These are phyloP conservation scores for Paramecium biaurelia DNA, from an alignment of 73 alveolate genomes.

Conservation along the genomic window DNA sequence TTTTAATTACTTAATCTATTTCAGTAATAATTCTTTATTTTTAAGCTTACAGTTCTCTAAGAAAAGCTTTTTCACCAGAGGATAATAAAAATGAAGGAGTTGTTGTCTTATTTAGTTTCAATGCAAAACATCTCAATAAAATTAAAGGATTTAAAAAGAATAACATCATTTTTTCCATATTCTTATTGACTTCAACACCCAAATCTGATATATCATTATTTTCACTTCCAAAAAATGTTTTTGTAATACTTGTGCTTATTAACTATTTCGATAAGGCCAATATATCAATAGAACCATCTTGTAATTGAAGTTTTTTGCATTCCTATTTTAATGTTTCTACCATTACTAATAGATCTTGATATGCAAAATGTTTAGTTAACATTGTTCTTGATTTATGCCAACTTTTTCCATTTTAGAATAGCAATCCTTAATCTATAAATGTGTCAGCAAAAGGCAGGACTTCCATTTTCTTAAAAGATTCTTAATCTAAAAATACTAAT, in stretches of 20 bases:
- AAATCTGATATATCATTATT: neutral
- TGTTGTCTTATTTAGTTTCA: neutral
- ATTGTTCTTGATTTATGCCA: conserved; percentile 1
- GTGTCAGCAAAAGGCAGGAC: conserved; percentile 15
- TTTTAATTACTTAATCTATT: neutral
- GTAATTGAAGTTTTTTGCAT: neutral
- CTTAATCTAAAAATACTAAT: neutral
- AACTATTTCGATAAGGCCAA: neutral
- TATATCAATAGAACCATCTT: conserved; percentile 34
- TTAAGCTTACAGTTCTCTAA: neutral
- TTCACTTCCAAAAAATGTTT: conserved; percentile 25
- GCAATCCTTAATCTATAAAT: neutral
- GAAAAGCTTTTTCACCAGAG: neutral
- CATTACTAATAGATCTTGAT: neutral
- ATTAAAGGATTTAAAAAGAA: neutral
- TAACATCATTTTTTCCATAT: neutral
- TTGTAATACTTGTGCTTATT: neutral
- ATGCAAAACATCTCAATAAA: conserved; percentile 11
- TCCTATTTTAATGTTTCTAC: neutral
- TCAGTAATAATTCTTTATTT: neutral
- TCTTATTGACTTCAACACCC: neutral
- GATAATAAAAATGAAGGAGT: conserved; percentile 5
- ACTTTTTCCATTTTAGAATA: neutral
- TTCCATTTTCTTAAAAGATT: conserved; percentile 10
- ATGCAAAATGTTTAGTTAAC: neutral